Evolutionary conservation across 2,329 filamentous ascomycete species (phyloP), one percentile per base, ranked within the genome.

Genomic region (Apiospora malaysiana): DNA sequence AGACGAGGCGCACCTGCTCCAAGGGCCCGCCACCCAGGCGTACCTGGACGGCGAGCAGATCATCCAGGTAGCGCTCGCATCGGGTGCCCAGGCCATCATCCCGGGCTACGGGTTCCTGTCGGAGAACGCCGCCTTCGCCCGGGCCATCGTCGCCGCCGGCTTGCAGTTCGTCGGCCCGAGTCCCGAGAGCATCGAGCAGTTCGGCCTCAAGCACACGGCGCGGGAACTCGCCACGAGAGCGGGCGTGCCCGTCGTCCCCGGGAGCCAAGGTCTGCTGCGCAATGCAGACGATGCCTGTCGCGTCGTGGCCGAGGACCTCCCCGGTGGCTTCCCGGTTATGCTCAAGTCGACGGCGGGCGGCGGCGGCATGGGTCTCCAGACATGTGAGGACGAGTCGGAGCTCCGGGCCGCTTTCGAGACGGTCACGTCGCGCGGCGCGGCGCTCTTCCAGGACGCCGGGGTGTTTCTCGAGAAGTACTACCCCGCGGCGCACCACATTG

Each of bases 391-490:
- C 32, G 82, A 84, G 23, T 78, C 82, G 4, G 86, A 90, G 32
- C 83, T 92, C 32, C 80, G 82, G n/a, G 78, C 83, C 9, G 85
- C 86, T 3, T 87, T 89, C 71, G 81, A 80, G 43, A 84, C 80
- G n/a, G 89, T 91, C 1, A 83, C 87, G 71, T 88, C 85, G 2
- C 82, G 89, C 49, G 89, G 87, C 0, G 81, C 84, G 68, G 84
- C 87, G 0, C 82, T 91, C 0, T 92, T 92, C 79, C 88, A 88
- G 72, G 87, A 91, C 73, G 79, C 84, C 0, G 89, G 88, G 0
- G 84, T 92, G 6, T 90, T 92, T 73, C 84, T 93, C 45, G 90
- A 93, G 76, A 84, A 84, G 32, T 93, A 88, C 75, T 90, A 89
- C 68, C 86, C 88, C 0, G 83, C 83, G 0, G 87, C 86, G n/a